Evolutionary conservation across 495 filamentous ascomycete genomes (phyloP).

Genomic region (Talaromyces trachyspermus): DNA sequence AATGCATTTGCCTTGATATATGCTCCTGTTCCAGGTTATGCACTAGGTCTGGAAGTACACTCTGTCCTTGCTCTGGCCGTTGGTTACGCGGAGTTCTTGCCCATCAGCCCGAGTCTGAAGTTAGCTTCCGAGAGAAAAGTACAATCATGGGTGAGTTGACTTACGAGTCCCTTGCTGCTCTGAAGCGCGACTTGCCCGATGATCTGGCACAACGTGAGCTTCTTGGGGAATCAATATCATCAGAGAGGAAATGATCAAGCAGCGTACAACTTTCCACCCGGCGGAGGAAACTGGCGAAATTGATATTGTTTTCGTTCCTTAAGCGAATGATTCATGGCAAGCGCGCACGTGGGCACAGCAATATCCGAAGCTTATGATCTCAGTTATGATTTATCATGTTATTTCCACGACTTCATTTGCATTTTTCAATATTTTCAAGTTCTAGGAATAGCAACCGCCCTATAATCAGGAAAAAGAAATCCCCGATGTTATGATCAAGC

Average conservation of each 20-base stretch:
- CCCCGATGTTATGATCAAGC: no score
- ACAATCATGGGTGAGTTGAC: constrained; percentile 4
- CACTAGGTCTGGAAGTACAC: constrained; percentile 18
- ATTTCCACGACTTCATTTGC: no score
- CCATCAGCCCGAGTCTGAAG: not conserved
- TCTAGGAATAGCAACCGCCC: no score
- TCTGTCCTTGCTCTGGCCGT: constrained; percentile 31
- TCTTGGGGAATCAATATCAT: not conserved
- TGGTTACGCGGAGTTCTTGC: constrained; percentile 17
- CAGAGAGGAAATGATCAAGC: constrained; percentile 8
- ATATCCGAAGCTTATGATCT: no score
- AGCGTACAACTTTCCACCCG: no score
- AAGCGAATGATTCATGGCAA: no score
- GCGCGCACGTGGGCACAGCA: no score
- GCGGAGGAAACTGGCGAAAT: no score
- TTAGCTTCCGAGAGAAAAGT: not conserved
- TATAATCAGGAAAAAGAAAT: no score
- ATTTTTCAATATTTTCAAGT: no score
- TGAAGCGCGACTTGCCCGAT: not conserved
- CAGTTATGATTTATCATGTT: no score
- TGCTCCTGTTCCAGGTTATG: constrained; percentile 30
- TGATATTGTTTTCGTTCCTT: no score
- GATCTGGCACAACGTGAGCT: constrained; percentile 1
- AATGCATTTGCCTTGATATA: constrained; percentile 27
- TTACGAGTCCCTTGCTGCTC: not conserved